Evolutionary conservation across 352 stramenopile genomes (phyloP), one percentile per base, ranked within the genome.

Genomic region (Phytopythium cucurbitacearum): DNA sequence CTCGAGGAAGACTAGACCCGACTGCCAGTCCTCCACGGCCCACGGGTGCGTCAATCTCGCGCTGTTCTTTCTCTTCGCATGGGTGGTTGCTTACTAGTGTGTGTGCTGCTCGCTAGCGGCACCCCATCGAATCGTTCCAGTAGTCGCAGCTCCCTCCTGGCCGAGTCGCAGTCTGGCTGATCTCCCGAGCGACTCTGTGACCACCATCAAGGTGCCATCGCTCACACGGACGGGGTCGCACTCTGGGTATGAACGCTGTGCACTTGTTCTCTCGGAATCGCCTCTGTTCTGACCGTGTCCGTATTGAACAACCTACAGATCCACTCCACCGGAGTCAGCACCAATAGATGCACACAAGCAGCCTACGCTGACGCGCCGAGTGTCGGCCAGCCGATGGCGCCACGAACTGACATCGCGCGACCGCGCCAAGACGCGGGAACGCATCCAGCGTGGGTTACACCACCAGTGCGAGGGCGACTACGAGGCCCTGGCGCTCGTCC

Each of bases 391-490:
- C 36, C 68, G 74, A 38, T 93, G 83, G 83, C 71, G 83, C 6
- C 65, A 82, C 9, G 68, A 86, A n/a, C 70, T 88, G 33, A 62
- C 74, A 1, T 48, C 65, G 0, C 60, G 61, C 10, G 83, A 93
- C 53, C 80, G 83, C 38, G 59, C 67, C 40, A 84, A 75, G 45
- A 87, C 76, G 9, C 71, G 78, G 33, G 71, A 81, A 56, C 72
- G 80, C n/a, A 79, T 93, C 44, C 76, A 80, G 54, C 72, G 73
- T 3, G 73, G 66, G n/a, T 48, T 93, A 34, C 58, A 76, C 15
- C 56, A 61, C 36, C 71, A 90, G 43, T 77, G 67, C 46, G 63
- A 76, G 9, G 75, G 69, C 37, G 71, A 88, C 60, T 89, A 83
- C 45, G 76, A 90, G n/a, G 62, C 69, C 43, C 72, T 93, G 21